Evolutionary conservation across 75 land plant species (phyloP).

Genomic region (Selaginella tamariscina): DNA sequence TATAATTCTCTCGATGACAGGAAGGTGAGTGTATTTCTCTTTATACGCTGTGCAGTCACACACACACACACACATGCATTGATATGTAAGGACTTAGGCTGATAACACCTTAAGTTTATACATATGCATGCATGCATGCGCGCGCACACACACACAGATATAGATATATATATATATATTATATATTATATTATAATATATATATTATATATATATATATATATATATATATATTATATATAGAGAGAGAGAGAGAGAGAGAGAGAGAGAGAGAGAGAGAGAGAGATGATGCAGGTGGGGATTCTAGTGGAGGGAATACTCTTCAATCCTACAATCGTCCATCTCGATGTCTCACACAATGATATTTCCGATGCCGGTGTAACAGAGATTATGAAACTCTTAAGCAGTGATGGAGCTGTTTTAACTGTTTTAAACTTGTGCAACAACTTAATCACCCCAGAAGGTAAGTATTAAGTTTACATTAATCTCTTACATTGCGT

Average conservation of each 20-base stretch:
- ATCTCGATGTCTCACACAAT: conserved; percentile 29
- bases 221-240: no score
- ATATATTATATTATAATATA: no score
- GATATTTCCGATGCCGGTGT: conserved; percentile 25
- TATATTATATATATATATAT: no score
- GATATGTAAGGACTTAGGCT: no score
- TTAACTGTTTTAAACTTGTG: conserved; percentile 23
- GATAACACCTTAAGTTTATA: no score
- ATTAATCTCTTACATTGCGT: not conserved
- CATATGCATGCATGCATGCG: no score
- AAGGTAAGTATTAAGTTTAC: conserved; percentile 12
- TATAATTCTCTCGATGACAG: conserved; percentile 21
- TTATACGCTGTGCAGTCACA: no score
- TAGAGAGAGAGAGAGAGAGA: no score
- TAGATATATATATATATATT: no score
- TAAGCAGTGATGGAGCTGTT: conserved; percentile 16
- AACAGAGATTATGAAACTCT: conserved; percentile 12
- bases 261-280: no score
- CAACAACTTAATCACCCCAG: conserved; percentile 19
- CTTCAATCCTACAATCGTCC: conserved; percentile 20
- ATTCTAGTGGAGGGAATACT: conserved; percentile 20
- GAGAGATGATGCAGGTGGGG: conserved; percentile 13
- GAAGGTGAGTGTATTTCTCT: conserved; percentile 16
- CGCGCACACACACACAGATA: no score
- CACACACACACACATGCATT: no score